Evolutionary conservation across 495 filamentous ascomycete genomes (phyloP).

Genomic region (Penicillium atrosanguineum): DNA sequence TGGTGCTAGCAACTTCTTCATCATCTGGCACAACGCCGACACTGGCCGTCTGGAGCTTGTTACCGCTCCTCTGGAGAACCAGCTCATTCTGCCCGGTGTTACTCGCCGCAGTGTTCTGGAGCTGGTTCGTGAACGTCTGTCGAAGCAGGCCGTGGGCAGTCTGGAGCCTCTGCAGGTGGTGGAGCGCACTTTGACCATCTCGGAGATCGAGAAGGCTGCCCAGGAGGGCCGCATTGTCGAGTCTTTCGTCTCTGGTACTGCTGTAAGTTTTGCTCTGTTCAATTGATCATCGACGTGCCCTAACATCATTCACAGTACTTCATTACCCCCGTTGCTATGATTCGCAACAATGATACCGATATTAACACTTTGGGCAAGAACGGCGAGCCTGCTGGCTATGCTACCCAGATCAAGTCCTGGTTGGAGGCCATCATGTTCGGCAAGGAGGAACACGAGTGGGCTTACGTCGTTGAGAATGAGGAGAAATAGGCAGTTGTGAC

Average conservation of each 20-base stretch:
- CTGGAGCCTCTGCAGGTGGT: slow-evolving; percentile 67
- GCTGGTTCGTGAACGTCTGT: slow-evolving; percentile 62
- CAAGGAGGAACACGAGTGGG: slow-evolving; percentile 76
- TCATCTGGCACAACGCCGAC: slow-evolving; percentile 70
- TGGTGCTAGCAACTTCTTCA: slow-evolving; percentile 68
- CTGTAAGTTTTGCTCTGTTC: slow-evolving; percentile 49
- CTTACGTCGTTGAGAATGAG: slow-evolving; percentile 66
- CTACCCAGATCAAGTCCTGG: slow-evolving; percentile 71
- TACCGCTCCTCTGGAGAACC: slow-evolving; percentile 76
- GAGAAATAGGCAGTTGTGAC: slow-evolving; percentile 23
- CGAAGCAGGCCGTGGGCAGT: slow-evolving; percentile 27
- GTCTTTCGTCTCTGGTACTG: slow-evolving; percentile 84
- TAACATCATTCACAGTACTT: slow-evolving; percentile 58
- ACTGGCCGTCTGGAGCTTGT: slow-evolving; percentile 67
- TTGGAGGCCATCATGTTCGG: slow-evolving; percentile 85
- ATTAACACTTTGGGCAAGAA: slow-evolving; percentile 62
- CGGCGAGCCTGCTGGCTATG: slow-evolving; percentile 62
- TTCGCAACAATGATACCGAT: slow-evolving; percentile 69
- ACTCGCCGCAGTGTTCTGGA: slow-evolving; percentile 76
- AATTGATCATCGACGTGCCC: not conserved
- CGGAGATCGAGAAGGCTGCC: slow-evolving; percentile 69
- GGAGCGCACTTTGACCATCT: slow-evolving; percentile 77
- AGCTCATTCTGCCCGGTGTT: slow-evolving; percentile 81
- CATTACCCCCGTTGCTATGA: slow-evolving; percentile 68
- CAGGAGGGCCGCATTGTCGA: slow-evolving; percentile 77